phyloP scores from a whole-genome alignment of 371 early-diverging fungal genomes.

The Coemansia sp. region DNA sequence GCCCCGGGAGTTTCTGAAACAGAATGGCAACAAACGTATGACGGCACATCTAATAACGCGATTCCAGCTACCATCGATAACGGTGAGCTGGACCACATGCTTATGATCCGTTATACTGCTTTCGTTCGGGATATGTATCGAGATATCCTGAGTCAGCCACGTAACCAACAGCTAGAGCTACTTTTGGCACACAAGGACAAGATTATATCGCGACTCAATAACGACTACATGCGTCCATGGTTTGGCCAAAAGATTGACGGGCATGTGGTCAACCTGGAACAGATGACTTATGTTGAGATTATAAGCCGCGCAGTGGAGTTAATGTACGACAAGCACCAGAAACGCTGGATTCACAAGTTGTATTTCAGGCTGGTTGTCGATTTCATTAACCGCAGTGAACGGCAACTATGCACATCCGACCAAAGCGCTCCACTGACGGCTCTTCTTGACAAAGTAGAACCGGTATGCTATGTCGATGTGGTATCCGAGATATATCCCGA shows the following conservation, averaged over 20 bases:
- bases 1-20: no score
- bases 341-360: slow-evolving; percentile 81
- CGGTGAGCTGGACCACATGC: slow-evolving; percentile 93
- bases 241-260: not conserved
- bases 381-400: slow-evolving; percentile 84
- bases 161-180: slow-evolving; percentile 76
- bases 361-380: slow-evolving; percentile 79
- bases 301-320: slow-evolving; percentile 74
- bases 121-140: slow-evolving; percentile 84
- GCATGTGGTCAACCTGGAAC: slow-evolving; percentile 8
- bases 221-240: slow-evolving; percentile 54
- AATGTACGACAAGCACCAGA: slow-evolving; percentile 73
- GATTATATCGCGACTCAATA: slow-evolving; percentile 84
- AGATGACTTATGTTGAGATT: slow-evolving; percentile 94
- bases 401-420: slow-evolving; percentile 54
- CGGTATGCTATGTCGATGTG: slow-evolving; percentile 58
- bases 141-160: slow-evolving; percentile 77
- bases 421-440: slow-evolving; percentile 53
- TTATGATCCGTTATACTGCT: slow-evolving; percentile 81
- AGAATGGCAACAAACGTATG: slow-evolving; percentile 46
- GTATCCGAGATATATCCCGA: slow-evolving; percentile 77
- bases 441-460: slow-evolving; percentile 63
- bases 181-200: slow-evolving; percentile 83
- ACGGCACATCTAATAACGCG: slow-evolving; percentile 84
- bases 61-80: slow-evolving; percentile 87